Evolutionary conservation across 306 rosid species (phyloP), one percentile per base, ranked within the genome.

Genomic region (Betula pendula): DNA sequence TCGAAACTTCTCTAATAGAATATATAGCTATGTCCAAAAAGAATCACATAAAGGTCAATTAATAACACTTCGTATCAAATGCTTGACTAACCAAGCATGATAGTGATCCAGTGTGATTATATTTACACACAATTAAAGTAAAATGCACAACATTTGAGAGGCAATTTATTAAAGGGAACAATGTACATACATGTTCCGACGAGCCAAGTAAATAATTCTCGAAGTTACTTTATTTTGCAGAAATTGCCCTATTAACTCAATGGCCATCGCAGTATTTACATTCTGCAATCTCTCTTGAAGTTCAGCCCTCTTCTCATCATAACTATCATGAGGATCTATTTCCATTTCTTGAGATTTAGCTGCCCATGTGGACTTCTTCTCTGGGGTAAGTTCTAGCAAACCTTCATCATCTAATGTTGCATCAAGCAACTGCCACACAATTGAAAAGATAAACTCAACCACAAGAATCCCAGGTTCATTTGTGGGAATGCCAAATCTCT

Each of bases 361-460:
- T 33, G 80, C 77, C 98, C 98, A 95, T 81, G n/a, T 88, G 79
- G 89, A 90, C 75, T 82, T 86, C 84, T 91, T 88, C 67, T 89
- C 94, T 43, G 72, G 75, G 55, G 86, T 81, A 74, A 62, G 86
- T 82, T 91, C 90, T 71, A 95, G 78, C 80, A 95, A 76, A 68
- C 99, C 98, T 84, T 95, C 98, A 65, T 95, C 97, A 43, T 77
- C 96, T 77, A 95, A 83, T 43, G 91, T 87, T 17, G 99, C 96
- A 82, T 95, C 99, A 83, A 95, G 91, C 81, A 95, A 87, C 81
- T 92, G 97, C 91, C 92, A 89, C 81, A 86, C 92, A 81, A 83
- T 78, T 55, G 96, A 90, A 83, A 95, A 89, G 72, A 91, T 76
- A 88, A 88, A 95, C 80, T 86, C 94, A 82, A 91, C 97, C 90